Evolutionary conservation across 2,329 filamentous ascomycete species (phyloP).

Genomic region (Colletotrichum cordylinicola): DNA sequence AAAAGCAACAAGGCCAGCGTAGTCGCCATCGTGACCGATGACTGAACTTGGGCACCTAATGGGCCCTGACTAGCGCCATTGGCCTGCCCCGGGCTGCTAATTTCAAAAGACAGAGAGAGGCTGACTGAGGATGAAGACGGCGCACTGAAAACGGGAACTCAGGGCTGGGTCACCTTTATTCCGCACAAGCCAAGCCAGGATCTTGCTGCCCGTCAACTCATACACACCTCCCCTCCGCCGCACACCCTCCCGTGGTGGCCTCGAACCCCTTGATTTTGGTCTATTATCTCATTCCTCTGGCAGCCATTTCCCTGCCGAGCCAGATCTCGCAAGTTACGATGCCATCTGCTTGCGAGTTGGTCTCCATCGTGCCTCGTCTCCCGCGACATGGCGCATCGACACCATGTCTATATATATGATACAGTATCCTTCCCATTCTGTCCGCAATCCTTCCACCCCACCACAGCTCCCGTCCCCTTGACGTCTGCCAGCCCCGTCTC

Average conservation of each 20-base stretch:
- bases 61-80: slow-evolving; percentile 3
- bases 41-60: not conserved
- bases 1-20: not conserved
- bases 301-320: slow-evolving; percentile 4
- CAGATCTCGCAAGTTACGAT: slow-evolving; percentile 14
- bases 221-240: slow-evolving; percentile 7
- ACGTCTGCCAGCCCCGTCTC: not conserved
- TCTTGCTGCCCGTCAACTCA: not conserved
- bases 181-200: slow-evolving; percentile 10
- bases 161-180: slow-evolving; percentile 7
- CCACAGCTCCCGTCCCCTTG: not conserved
- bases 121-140: slow-evolving; percentile 18
- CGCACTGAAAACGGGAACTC: slow-evolving; percentile 15
- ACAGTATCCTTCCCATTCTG: slow-evolving; percentile 9
- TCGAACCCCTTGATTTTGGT: slow-evolving; percentile 16
- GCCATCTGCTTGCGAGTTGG: not conserved
- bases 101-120: not conserved
- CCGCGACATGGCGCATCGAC: slow-evolving; percentile 8
- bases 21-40: slow-evolving; percentile 19
- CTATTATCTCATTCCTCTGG: slow-evolving; percentile 18
- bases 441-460: slow-evolving; percentile 12
- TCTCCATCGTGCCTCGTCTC: slow-evolving; percentile 12
- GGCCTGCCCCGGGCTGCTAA: not conserved
- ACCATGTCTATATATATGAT: slow-evolving; percentile 21
- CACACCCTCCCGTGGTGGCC: slow-evolving; percentile 10